phyloP scores from a whole-genome alignment of 1,284 basidiomycete genomes.

The Trichosporon sp. region DNA sequence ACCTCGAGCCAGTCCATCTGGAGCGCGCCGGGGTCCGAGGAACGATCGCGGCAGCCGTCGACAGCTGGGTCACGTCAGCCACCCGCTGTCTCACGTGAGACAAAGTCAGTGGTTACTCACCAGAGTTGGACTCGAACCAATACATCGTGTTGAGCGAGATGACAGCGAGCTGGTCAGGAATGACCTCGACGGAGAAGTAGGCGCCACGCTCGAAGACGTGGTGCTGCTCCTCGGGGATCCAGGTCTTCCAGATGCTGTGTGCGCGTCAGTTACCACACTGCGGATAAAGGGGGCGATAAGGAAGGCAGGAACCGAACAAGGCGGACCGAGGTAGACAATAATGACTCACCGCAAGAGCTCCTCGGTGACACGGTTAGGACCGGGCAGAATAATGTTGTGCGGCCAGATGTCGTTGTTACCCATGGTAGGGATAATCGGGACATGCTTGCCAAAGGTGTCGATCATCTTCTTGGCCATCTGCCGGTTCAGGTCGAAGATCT shows the following conservation, averaged over 20 bases:
- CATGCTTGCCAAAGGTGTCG: slow-evolving; percentile 63
- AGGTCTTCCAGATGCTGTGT: slow-evolving; percentile 70
- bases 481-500: slow-evolving; percentile 75
- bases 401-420: slow-evolving; percentile 91
- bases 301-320: not conserved
- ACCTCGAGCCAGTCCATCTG: slow-evolving; percentile 88
- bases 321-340: not conserved
- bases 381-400: slow-evolving; percentile 58
- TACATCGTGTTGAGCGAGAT: slow-evolving; percentile 88
- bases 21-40: slow-evolving; percentile 69
- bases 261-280: slow-evolving; percentile 12
- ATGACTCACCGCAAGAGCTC: slow-evolving; percentile 62
- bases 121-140: slow-evolving; percentile 87
- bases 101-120: slow-evolving; percentile 49
- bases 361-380: slow-evolving; percentile 74
- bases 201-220: slow-evolving; percentile 79
- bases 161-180: slow-evolving; percentile 69
- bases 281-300: not conserved
- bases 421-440: slow-evolving; percentile 77
- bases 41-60: slow-evolving; percentile 62
- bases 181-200: slow-evolving; percentile 77
- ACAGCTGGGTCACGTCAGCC: slow-evolving; percentile 30
- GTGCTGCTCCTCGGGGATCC: slow-evolving; percentile 74
- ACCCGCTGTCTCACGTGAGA: not conserved
- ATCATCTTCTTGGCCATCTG: slow-evolving; percentile 67